Conservation (phyloP, 345 rosid species). For the Citrus trifoliata region DNA sequence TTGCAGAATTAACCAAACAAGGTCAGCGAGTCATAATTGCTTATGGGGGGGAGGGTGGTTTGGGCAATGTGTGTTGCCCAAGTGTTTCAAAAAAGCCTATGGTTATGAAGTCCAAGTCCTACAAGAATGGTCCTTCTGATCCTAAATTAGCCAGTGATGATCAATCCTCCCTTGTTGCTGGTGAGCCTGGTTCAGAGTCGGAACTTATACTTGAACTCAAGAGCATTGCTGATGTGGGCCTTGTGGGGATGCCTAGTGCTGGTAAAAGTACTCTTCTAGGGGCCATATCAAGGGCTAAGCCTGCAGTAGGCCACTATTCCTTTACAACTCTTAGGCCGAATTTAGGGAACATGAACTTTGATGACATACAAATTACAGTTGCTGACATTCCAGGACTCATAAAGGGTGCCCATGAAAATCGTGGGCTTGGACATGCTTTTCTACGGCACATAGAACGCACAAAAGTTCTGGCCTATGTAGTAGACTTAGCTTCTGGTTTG, state of each 20-base stretch:
- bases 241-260: slow-evolving; percentile 95
- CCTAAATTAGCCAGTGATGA: slow-evolving; percentile 23
- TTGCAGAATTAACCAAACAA: slow-evolving; percentile 68
- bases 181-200: slow-evolving; percentile 66
- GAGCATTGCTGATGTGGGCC: slow-evolving; percentile 97
- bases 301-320: slow-evolving; percentile 78
- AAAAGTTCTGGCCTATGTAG: slow-evolving; percentile 83
- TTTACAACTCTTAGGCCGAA: slow-evolving; percentile 91
- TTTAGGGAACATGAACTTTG: slow-evolving; percentile 74
- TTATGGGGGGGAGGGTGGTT: slow-evolving; percentile 83
- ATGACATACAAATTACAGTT: slow-evolving; percentile 79
- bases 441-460: slow-evolving; percentile 93
- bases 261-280: slow-evolving; percentile 95
- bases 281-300: slow-evolving; percentile 80
- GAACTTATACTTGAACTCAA: slow-evolving; percentile 73
- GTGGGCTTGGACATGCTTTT: slow-evolving; percentile 91
- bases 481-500: slow-evolving; percentile 76
- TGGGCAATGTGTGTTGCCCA: slow-evolving; percentile 54
- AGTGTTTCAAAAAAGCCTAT: slow-evolving; percentile 39
- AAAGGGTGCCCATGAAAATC: slow-evolving; percentile 79
- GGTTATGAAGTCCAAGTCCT: slow-evolving; percentile 16
- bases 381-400: slow-evolving; percentile 97
- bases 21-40: slow-evolving; percentile 73
- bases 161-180: slow-evolving; percentile 38
- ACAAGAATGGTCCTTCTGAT: slow-evolving; percentile 16